Evolutionary conservation across 2,329 filamentous ascomycete genomes (phyloP).

Genomic region (Fusarium brachygibbosum): DNA sequence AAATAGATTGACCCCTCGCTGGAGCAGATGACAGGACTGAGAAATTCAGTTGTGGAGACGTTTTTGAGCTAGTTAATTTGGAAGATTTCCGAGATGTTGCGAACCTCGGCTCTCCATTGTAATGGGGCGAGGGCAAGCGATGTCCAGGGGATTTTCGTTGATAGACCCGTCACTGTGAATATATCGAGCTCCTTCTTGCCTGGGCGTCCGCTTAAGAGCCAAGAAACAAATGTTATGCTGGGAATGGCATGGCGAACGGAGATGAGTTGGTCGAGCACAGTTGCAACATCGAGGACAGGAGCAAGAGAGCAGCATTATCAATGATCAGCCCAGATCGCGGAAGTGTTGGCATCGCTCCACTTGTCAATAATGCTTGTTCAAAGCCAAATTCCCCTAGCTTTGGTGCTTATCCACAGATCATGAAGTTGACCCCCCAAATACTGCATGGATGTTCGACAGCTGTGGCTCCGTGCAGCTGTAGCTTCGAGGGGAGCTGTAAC

Average conservation of each 20-base stretch:
- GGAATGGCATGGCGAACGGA: not conserved
- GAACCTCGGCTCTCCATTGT: conserved; percentile 19
- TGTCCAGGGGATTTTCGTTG: not conserved
- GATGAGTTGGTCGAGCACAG: conserved; percentile 3
- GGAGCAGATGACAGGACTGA: conserved; percentile 13
- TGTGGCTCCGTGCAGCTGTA: conserved; percentile 1
- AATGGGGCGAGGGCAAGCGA: not conserved
- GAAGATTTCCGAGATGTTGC: conserved; percentile 12
- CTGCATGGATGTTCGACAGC: conserved; percentile 30
- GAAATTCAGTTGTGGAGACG: conserved; percentile 10
- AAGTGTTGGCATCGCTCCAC: conserved; percentile 19
- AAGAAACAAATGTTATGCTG: not conserved
- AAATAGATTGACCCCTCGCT: conserved; percentile 34
- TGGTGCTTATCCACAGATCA: conserved; percentile 17
- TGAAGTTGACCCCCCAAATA: conserved; percentile 26
- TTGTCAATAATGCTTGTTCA: conserved; percentile 30
- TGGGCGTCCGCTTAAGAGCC: not conserved
- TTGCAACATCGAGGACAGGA: conserved; percentile 4
- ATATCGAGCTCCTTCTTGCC: not conserved
- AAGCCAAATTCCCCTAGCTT: conserved; percentile 12
- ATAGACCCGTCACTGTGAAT: not conserved
- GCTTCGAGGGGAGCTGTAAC: conserved; percentile 13
- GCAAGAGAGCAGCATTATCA: conserved; percentile 5
- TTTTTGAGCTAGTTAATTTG: conserved; percentile 9
- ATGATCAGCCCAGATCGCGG: conserved; percentile 41